Conservation (phyloP, 257 asterid species). For the Solanum pennellii region DNA sequence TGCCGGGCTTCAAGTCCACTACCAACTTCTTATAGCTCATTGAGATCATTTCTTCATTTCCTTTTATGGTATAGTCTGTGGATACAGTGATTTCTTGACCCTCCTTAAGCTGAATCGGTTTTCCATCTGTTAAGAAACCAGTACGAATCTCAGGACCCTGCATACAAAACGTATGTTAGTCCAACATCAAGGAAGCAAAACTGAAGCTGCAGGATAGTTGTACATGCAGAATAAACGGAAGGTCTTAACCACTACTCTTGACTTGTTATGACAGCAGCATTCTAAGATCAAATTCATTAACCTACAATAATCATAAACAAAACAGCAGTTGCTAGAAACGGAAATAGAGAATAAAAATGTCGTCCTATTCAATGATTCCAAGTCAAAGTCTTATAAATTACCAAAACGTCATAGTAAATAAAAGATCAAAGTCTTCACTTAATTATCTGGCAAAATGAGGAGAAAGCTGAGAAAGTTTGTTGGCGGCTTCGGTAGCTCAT, state of each 20-base stretch:
- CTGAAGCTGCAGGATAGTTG: neutral
- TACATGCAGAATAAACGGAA: neutral
- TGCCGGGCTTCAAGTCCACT: slow-evolving; percentile 63
- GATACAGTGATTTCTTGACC: slow-evolving; percentile 57
- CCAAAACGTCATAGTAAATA: neutral
- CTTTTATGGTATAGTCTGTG: slow-evolving; percentile 73
- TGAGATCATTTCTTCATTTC: slow-evolving; percentile 44
- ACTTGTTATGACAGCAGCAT: neutral
- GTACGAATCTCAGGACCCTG: slow-evolving; percentile 92
- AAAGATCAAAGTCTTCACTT: neutral
- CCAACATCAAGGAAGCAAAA: neutral
- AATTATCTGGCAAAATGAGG: neutral
- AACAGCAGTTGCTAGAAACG: neutral
- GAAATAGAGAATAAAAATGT: neutral
- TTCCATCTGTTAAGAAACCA: slow-evolving; percentile 64
- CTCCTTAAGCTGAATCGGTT: slow-evolving; percentile 66
- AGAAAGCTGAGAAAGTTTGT: neutral
- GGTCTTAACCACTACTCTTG: neutral
- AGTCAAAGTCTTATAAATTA: neutral
- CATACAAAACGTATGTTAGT: neutral
- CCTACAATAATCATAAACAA: neutral
- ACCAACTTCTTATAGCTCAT: slow-evolving; percentile 80
- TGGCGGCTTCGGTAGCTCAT: neutral
- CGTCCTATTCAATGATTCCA: neutral
- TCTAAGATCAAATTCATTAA: neutral